Evolutionary conservation across 176 grass and related monocot species (phyloP), one percentile per base, ranked within the genome.

Genomic region (Phyllostachys edulis): DNA sequence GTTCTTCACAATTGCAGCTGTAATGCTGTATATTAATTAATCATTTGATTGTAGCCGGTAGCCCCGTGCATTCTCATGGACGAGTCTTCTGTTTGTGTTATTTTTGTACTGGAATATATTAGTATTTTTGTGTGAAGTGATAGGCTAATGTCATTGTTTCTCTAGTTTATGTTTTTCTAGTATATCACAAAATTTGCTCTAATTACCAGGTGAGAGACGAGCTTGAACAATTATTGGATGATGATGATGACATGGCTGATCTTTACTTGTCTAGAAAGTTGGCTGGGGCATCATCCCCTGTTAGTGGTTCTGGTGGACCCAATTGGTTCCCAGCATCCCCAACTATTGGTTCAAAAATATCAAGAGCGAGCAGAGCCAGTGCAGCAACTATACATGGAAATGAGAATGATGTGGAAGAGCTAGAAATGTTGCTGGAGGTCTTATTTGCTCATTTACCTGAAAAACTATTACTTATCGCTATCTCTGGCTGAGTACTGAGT

Each of bases 261-360:
- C 91, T 99, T 90, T 99, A 99, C 91, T 91, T 99, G 83, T 94
- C 97, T 82, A 94, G 93, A 92, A 99, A 99, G 86, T 79, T 99
- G 90, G 86, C 88, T 55, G 93, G 90, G 73, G 93, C 86, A 71
- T 90, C 84, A 8, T 96, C 93, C 66, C 97, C 97, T 87, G 40
- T 91, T 16, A 96, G 93, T 79, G 91, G 88, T 77, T 99, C 88
- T 84, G 88, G 80, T 92, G 90, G 67, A 69, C 97, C 93, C 69
- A 89, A 90, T 88, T 99, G 91, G 97, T 73, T 94, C 71, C 81
- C 93, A 68, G 61, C 90, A 82, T 99, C 93, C 44, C 97, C 97
- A 69, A 96, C 97, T 85, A 91, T 99, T 68, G 97, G 90, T 56
- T 99, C 97, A 79, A 96, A 92, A 89, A 86, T 99, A 87, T 99